Conservation (phyloP, 73 alveolate genomes). For the Paramecium caudatum region DNA sequence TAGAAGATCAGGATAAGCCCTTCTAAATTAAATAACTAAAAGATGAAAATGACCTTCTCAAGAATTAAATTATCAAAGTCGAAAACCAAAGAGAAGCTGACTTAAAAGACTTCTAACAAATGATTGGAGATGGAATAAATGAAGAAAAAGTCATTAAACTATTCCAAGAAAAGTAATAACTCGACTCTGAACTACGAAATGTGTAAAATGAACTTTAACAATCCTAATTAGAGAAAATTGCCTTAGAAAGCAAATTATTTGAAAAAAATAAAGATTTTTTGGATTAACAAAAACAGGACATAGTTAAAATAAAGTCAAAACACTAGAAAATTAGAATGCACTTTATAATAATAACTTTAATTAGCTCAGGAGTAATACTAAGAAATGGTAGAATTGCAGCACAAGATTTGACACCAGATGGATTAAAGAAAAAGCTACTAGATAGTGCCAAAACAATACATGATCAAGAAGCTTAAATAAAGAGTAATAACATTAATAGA, state of each 20-base stretch:
- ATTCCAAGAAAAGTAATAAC: not conserved
- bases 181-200: not conserved
- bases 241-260: not conserved
- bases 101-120: not conserved
- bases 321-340: not conserved
- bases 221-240: not conserved
- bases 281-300: not conserved
- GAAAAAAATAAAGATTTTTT: not conserved
- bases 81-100: not conserved
- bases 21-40: too few species aligned
- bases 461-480: not conserved
- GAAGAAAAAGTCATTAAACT: not conserved
- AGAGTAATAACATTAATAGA: too few species aligned
- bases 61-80: not conserved
- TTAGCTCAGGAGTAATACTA: not conserved
- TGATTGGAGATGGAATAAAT: conserved; percentile 13
- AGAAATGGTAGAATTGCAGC: not conserved
- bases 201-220: not conserved
- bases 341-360: not conserved
- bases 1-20: too few species aligned
- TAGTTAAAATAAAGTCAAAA: not conserved
- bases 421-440: not conserved
- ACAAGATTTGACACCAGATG: not conserved
- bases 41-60: too few species aligned
- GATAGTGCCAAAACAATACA: not conserved